Conservation (phyloP, 495 filamentous ascomycete species). For the Recurvomyces mirabilis region DNA sequence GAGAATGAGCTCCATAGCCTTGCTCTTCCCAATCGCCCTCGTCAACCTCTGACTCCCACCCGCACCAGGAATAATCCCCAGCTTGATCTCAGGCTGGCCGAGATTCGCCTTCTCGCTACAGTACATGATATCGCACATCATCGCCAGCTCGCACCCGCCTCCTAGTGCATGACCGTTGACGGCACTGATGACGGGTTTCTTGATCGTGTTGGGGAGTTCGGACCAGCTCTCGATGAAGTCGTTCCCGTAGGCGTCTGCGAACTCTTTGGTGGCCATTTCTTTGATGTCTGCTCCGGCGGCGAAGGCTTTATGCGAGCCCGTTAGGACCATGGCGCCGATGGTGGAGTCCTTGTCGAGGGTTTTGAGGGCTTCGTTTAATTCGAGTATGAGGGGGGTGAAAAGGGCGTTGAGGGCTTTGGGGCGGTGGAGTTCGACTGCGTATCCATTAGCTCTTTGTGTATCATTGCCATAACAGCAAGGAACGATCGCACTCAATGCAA, state of each 20-base stretch:
- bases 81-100: slow-evolving; percentile 91
- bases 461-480: neutral
- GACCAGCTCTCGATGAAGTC: slow-evolving; percentile 96
- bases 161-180: slow-evolving; percentile 91
- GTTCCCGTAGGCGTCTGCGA: slow-evolving; percentile 66
- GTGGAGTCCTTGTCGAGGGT: slow-evolving; percentile 57
- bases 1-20: slow-evolving; percentile 88
- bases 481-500: slow-evolving; percentile 62
- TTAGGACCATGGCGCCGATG: slow-evolving; percentile 72
- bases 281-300: slow-evolving; percentile 98
- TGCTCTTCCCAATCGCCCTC: slow-evolving; percentile 72
- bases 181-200: slow-evolving; percentile 86
- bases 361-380: slow-evolving; percentile 74
- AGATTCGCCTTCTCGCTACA: slow-evolving; percentile 73
- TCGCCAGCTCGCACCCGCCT: slow-evolving; percentile 91
- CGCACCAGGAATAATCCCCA: slow-evolving; percentile 84
- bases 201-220: slow-evolving; percentile 61
- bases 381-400: slow-evolving; percentile 71
- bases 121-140: slow-evolving; percentile 95
- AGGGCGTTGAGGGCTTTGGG: slow-evolving; percentile 93
- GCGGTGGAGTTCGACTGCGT: slow-evolving; percentile 79
- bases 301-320: slow-evolving; percentile 78
- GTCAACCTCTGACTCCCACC: slow-evolving; percentile 87
- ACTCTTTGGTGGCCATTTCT: slow-evolving; percentile 88
- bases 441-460: neutral